Base-by-base conservation (phyloP, 345 rosid species). In the Psidium guajava region DNA sequence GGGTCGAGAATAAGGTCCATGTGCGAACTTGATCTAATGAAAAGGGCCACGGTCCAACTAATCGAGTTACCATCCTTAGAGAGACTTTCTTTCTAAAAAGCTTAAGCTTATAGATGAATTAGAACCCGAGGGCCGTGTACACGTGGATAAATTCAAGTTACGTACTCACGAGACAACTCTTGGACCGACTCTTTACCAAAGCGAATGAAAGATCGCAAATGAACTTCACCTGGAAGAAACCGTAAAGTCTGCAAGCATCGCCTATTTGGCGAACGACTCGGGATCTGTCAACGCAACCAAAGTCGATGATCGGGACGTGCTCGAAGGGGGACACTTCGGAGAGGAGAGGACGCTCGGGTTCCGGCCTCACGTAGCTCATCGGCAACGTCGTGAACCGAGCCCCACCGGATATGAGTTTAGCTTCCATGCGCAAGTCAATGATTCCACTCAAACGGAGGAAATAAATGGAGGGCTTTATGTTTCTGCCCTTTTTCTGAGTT, bases 181-280 rank as follows among this genome's bases (percentile, higher is more conserved):
- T 56, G 44, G 49, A 20, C 5, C 51, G 83, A 85, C 25, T 40
- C 47, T 18, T 36, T 18, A 36, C 40, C 77, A 69, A 69, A 32
- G 24, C 24, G 1, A 21, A 69, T 5, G 1, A 69, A 69, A 69
- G 77, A 69, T 69, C 47, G 18, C 47, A 18, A 69, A 69, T 16
- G 47, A 18, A 25, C 47, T 69, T 69, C 24, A 93, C 98, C 96
- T 96, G 95, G 86, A 96, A 96, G 82, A 95, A 95, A 0, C 99
- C 98, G 8, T 86, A 91, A 16, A 85, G 13, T 61, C 49, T 27
- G 86, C 99, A 96, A 85, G 98, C 99, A 54, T 89, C 88, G 10
- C 82, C 89, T 58, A 93, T 77, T 86, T 91, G 91, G 13, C 55
- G 91, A 36, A 92, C 86, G 52, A 93, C 81, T 27, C 27, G 88